A percentile compares a stretch with the other conserved stretches of the same genome.
Conservation (phyloP, 352 stramenopile species). For the Phytopythium chamaehyphon region DNA sequence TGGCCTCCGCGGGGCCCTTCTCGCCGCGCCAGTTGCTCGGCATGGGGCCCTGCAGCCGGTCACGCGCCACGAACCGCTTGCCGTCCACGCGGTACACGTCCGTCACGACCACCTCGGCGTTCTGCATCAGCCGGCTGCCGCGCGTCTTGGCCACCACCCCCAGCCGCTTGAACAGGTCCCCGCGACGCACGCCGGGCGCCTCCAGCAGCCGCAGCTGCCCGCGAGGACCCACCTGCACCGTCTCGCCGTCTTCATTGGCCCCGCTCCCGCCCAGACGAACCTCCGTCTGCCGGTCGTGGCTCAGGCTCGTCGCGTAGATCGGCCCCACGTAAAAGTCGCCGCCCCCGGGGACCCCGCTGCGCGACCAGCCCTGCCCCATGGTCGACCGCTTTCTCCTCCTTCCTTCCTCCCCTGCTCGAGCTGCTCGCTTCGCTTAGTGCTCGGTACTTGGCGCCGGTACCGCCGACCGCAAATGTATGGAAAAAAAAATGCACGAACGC, state of each 20-base stretch:
- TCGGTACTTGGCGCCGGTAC: too few relatives aligned
- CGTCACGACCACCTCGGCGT: slow-evolving; percentile 73
- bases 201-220: slow-evolving; percentile 70
- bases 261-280: slow-evolving; percentile 59
- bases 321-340: slow-evolving; percentile 80
- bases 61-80: slow-evolving; percentile 69
- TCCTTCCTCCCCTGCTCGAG: not conserved
- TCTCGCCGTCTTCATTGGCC: slow-evolving; percentile 28
- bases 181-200: slow-evolving; percentile 40
- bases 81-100: slow-evolving; percentile 80
- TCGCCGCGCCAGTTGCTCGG: slow-evolving; percentile 64
- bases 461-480: slow-evolving; percentile 1
- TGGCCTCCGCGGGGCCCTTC: slow-evolving; percentile 73
- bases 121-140: slow-evolving; percentile 82
- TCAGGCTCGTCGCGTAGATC: slow-evolving; percentile 82
- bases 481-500: not conserved
- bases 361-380: slow-evolving; percentile 66
- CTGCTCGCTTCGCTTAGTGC: not conserved
- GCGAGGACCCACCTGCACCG: slow-evolving; percentile 64
- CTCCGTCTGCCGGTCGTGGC: slow-evolving; percentile 82
- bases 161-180: slow-evolving; percentile 78
- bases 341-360: slow-evolving; percentile 49
- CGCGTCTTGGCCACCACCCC: slow-evolving; percentile 80
- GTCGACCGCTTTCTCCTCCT: not conserved
- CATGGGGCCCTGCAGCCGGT: slow-evolving; percentile 59